These are phyloP conservation scores for Elongisporangium senticosum DNA, from an alignment of 352 stramenopile genomes.

Conservation along the genomic window DNA sequence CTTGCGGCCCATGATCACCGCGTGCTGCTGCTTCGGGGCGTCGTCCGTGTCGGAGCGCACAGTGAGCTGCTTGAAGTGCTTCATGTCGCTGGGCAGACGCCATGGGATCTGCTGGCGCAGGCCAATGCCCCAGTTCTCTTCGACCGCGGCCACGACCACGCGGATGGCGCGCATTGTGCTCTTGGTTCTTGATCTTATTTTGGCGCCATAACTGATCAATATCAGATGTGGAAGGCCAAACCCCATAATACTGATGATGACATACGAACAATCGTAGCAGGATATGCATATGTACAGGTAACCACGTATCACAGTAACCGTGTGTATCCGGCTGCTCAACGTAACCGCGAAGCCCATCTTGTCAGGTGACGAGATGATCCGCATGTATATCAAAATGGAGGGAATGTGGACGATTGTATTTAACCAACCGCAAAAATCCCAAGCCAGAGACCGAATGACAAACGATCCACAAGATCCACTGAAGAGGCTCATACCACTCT, in stretches of 20 bases:
- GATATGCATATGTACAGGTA: not conserved
- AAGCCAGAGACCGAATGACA: not conserved
- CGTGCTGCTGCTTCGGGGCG: conserved; percentile 70
- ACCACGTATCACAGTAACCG: not conserved
- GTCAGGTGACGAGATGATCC: not conserved
- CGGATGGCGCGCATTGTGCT: conserved; percentile 36
- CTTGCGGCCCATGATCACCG: conserved; percentile 99
- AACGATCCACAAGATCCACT: not conserved
- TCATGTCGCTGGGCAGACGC: conserved; percentile 94
- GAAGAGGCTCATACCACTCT: not conserved
- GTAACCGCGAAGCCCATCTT: not conserved
- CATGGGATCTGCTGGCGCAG: conserved; percentile 89
- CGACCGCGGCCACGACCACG: conserved; percentile 86
- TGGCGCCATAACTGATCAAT: conserved; percentile 1
- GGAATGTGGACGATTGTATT: not conserved
- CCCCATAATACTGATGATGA: not conserved
- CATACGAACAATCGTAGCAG: not conserved
- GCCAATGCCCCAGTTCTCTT: conserved; percentile 85
- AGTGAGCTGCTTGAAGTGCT: conserved; percentile 95
- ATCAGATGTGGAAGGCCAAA: not conserved
- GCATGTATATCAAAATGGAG: not conserved
- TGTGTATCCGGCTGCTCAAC: not conserved
- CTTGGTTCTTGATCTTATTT: not conserved
- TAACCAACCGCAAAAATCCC: not conserved
- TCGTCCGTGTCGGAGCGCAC: conserved; percentile 18